A percentile compares a stretch with the other conserved stretches of the same genome.
Conservation (phyloP, 257 asterid species). For the Misopates orontium region DNA sequence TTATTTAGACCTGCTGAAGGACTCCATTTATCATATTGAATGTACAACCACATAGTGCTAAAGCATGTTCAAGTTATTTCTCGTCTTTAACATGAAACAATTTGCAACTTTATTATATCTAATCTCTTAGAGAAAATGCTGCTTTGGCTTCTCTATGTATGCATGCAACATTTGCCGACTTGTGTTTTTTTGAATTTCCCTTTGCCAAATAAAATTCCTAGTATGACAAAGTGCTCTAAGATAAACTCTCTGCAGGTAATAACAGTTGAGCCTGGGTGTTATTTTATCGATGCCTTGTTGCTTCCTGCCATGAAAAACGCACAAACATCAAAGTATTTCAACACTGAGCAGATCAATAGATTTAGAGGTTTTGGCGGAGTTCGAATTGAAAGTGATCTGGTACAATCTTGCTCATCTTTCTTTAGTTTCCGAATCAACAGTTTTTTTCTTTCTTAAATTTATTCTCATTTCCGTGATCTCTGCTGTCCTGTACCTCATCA, state of each 20-base stretch:
- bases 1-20: no score
- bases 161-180: not conserved
- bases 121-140: conserved; percentile 2
- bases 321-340: conserved; percentile 66
- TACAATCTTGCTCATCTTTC: conserved; percentile 36
- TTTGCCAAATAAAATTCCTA: not conserved
- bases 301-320: conserved; percentile 82
- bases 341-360: conserved; percentile 56
- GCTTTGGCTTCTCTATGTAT: conserved; percentile 1
- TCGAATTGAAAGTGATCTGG: conserved; percentile 98
- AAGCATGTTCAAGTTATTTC: not conserved
- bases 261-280: conserved; percentile 98
- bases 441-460: conserved; percentile 11
- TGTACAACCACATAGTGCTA: no score
- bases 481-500: conserved; percentile 4
- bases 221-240: conserved; percentile 19
- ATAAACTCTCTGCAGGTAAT: conserved; percentile 65
- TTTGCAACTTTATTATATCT: not conserved
- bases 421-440: conserved; percentile 18
- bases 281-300: conserved; percentile 83
- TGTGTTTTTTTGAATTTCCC: conserved; percentile 1
- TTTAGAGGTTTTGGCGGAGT: conserved; percentile 91
- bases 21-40: no score
- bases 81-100: not conserved
- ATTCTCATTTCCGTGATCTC: conserved; percentile 1